phyloP scores from a whole-genome alignment of 257 asterid species.

The Fraxinus quadrangulata region DNA sequence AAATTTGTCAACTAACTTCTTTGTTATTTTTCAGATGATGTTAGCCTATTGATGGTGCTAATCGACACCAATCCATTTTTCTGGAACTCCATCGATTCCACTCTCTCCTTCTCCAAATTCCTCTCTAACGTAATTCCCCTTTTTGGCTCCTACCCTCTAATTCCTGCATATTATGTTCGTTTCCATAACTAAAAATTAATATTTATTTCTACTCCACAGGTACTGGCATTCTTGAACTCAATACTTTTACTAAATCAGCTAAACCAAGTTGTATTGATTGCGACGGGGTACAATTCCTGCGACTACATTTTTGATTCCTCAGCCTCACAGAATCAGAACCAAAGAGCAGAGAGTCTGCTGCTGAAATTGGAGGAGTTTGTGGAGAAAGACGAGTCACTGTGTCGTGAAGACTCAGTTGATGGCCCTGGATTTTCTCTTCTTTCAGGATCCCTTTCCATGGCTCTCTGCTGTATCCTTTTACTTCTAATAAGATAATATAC shows the following conservation, averaged over 20 bases:
- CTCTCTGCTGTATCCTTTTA: slow-evolving; percentile 87
- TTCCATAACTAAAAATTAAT: slow-evolving; percentile 9
- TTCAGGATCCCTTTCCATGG: slow-evolving; percentile 94
- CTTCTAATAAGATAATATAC: background rate
- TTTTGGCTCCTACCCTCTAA: background rate
- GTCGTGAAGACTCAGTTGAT: slow-evolving; percentile 56
- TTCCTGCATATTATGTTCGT: background rate
- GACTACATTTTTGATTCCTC: slow-evolving; percentile 77
- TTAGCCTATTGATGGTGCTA: slow-evolving; percentile 77
- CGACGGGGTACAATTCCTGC: slow-evolving; percentile 76
- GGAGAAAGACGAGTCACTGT: slow-evolving; percentile 61
- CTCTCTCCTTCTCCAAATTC: slow-evolving; percentile 63
- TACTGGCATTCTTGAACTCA: slow-evolving; percentile 76
- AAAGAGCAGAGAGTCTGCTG: slow-evolving; percentile 68
- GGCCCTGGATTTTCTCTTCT: slow-evolving; percentile 77
- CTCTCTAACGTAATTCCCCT: slow-evolving; percentile 62
- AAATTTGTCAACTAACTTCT: background rate
- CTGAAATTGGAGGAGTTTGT: slow-evolving; percentile 74
- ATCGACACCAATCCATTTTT: slow-evolving; percentile 80
- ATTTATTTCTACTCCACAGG: slow-evolving; percentile 41
- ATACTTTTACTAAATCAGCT: slow-evolving; percentile 71
- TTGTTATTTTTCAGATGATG: slow-evolving; percentile 64
- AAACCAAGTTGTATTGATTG: slow-evolving; percentile 85
- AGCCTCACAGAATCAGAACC: slow-evolving; percentile 44
- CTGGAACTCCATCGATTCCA: slow-evolving; percentile 72